phyloP scores from a whole-genome alignment of 192 early-diverging fungal species.

The Rhizoclosmatium sp. region DNA sequence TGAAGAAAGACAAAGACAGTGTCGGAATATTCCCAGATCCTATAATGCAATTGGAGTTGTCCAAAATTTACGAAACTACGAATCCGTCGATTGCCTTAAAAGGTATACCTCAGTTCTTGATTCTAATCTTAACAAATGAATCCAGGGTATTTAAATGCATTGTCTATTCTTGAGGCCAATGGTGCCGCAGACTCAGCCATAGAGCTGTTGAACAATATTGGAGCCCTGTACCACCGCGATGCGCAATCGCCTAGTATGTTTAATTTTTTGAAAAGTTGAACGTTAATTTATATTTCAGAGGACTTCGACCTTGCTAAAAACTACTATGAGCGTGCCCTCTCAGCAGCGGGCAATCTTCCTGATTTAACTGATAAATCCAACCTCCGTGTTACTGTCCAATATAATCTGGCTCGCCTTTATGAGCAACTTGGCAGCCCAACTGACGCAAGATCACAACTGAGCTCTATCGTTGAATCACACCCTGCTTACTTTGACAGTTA shows the following conservation, averaged over 20 bases:
- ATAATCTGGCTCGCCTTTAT: slow-evolving; percentile 68
- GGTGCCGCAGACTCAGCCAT: slow-evolving; percentile 40
- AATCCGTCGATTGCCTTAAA: slow-evolving; percentile 41
- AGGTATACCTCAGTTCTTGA: slow-evolving; percentile 19
- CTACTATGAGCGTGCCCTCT: slow-evolving; percentile 41
- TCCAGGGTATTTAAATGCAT: slow-evolving; percentile 42
- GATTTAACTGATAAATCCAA: slow-evolving; percentile 9
- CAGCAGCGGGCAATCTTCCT: neutral
- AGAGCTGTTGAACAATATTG: slow-evolving; percentile 90
- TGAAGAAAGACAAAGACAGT: neutral
- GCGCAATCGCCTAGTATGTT: slow-evolving; percentile 45
- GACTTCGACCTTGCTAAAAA: slow-evolving; percentile 50
- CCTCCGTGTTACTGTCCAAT: slow-evolving; percentile 63
- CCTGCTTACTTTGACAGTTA: slow-evolving; percentile 77
- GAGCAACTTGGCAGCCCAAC: slow-evolving; percentile 48
- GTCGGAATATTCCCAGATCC: slow-evolving; percentile 45
- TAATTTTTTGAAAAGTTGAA: neutral
- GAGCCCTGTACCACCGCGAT: slow-evolving; percentile 74
- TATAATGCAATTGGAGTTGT: slow-evolving; percentile 47
- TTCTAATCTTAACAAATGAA: neutral
- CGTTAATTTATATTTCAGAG: slow-evolving; percentile 25
- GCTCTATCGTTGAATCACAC: slow-evolving; percentile 64
- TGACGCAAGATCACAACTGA: slow-evolving; percentile 73
- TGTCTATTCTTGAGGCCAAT: slow-evolving; percentile 34
- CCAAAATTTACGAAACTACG: slow-evolving; percentile 35